Evolutionary conservation across 2,329 filamentous ascomycete species (phyloP), one percentile per base, ranked within the genome.

Genomic region (Ploettnerulaceae sp.): DNA sequence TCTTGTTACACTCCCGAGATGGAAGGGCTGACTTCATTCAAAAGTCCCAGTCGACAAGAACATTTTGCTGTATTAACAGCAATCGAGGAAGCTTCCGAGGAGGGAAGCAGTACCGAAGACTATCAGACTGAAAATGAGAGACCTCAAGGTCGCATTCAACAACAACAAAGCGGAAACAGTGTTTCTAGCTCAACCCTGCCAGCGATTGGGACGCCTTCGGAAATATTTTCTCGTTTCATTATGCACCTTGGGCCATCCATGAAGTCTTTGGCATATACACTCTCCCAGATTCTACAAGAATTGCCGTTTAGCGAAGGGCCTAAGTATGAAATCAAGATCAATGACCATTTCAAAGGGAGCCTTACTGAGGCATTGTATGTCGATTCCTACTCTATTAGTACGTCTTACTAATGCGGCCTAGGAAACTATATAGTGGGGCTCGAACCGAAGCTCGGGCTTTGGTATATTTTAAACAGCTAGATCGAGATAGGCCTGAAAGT

Each of bases 181-280:
- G 9, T 54, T 9, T 39, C 47, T 5, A 59, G 53, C 35, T 61
- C 18, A 38, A 58, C 42, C 36, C 54, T 59, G 32, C 67, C 68
- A 3, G 59, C 67, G 0, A 76, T 80, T 48, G 73, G 71, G 28
- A 76, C 79, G 1, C 81, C 90, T 0, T 80, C 85, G 0, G 89
- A 95, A 48, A 94, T 97, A 55, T 97, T 97, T 63, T 82, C 89
- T 8, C 75, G 90, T 4, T 98, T 97, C 65, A 95, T 98, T 49
- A 74, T 77, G 15, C 81, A 93, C 55, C 72, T 98, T 17, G 93
- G 93, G 0, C 93, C 93, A 1, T 93, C 91, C 0, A 95, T 96
- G 82, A 95, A 95, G 66, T 96, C 91, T 0, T 70, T 98, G n/a
- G 88, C 89, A 2, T 93, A 86, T 58, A 97, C 93, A 0, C 68